phyloP scores from a whole-genome alignment of 805 yeast species.

The Teunomyces gatunensis region DNA sequence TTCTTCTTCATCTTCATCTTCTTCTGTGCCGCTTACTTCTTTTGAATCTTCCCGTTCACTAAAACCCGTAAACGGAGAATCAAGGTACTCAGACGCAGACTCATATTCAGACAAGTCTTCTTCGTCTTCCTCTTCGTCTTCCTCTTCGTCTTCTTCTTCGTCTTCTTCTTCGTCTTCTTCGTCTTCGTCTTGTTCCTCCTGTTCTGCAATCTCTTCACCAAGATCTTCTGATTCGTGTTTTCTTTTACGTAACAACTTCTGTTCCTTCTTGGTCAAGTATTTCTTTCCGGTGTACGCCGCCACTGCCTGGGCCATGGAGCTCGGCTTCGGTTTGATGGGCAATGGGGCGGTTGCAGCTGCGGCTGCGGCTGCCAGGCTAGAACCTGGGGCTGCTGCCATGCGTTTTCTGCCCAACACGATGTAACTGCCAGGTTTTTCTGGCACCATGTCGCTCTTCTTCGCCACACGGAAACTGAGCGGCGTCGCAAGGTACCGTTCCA shows the following conservation, averaged over 20 bases:
- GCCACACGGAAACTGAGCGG: constrained; percentile 67
- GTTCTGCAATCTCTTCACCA: constrained; percentile 11
- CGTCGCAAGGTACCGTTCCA: constrained; percentile 58
- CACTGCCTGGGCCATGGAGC: constrained; percentile 57
- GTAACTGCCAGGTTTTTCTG: constrained; percentile 48
- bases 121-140: constrained; percentile 10
- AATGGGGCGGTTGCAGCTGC: constrained; percentile 2
- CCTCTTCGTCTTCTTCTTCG: constrained; percentile 15
- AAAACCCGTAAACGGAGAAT: constrained; percentile 8
- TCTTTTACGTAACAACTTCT: constrained; percentile 24
- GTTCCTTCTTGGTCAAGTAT: constrained; percentile 48
- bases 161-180: constrained; percentile 14
- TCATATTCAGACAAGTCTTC: constrained; percentile 26
- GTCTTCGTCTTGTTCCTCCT: constrained; percentile 4
- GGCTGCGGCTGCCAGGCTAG: constrained; percentile 3
- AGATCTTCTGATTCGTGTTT: constrained; percentile 19
- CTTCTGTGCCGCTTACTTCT: constrained; percentile 6
- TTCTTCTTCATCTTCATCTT: constrained; percentile 7
- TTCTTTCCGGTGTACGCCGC: constrained; percentile 56
- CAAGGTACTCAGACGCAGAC: constrained; percentile 31
- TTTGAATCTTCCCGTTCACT: constrained; percentile 6
- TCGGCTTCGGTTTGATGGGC: constrained; percentile 31
- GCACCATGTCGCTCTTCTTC: constrained; percentile 36
- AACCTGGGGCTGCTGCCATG: background rate
- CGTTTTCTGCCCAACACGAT: constrained; percentile 31